These are phyloP conservation scores for Cucurbita argyrosperma DNA, from an alignment of 306 rosid species.

Conservation along the genomic window DNA sequence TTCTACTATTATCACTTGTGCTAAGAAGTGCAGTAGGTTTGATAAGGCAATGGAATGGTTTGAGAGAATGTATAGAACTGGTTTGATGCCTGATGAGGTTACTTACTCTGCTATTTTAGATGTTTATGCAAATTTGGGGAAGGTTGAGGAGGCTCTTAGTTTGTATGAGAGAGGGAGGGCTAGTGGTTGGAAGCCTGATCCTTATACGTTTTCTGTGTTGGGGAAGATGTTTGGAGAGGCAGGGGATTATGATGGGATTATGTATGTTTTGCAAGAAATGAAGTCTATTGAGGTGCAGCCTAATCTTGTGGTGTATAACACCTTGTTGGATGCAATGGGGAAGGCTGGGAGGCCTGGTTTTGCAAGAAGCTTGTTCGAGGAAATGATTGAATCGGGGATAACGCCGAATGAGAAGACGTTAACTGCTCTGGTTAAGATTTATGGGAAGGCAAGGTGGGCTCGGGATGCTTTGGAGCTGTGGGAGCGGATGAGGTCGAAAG, in stretches of 20 bases:
- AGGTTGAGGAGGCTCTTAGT: conserved; percentile 67
- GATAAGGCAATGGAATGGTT: conserved; percentile 89
- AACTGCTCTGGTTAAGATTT: conserved; percentile 69
- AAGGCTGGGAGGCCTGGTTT: conserved; percentile 92
- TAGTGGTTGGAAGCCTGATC: conserved; percentile 89
- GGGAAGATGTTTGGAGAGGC: conserved; percentile 97
- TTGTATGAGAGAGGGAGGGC: conserved; percentile 85
- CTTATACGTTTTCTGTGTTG: conserved; percentile 57
- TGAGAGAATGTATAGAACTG: conserved; percentile 86
- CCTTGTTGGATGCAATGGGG: conserved; percentile 91
- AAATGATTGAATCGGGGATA: conserved; percentile 64
- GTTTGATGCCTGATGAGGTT: conserved; percentile 92
- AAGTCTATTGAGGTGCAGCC: conserved; percentile 58
- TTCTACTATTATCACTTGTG: conserved; percentile 74
- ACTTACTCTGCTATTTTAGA: conserved; percentile 80
- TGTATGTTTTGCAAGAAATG: conserved; percentile 85
- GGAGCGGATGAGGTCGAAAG: conserved; percentile 51
- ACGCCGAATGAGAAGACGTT: conserved; percentile 70
- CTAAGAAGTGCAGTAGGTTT: conserved; percentile 49
- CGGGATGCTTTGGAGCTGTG: conserved; percentile 71
- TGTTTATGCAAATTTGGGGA: conserved; percentile 78
- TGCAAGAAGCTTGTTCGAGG: conserved; percentile 71
- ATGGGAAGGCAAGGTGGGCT: conserved; percentile 93
- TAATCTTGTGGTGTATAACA: conserved; percentile 72
- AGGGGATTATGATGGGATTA: conserved; percentile 81